Conservation (phyloP, 2,329 filamentous ascomycete genomes). For the Emergomyces orientalis region DNA sequence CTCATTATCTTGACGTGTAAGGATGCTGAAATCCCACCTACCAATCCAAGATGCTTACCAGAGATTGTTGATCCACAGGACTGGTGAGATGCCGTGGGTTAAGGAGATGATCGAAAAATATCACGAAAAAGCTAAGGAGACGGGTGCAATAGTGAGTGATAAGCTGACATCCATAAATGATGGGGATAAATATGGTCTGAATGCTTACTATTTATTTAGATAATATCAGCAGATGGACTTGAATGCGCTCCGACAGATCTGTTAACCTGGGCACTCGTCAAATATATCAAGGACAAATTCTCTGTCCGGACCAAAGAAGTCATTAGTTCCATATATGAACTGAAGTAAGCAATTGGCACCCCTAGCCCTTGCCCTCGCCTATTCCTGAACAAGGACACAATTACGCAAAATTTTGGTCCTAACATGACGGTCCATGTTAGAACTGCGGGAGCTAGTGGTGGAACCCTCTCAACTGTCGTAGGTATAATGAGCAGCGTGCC, state of each 20-base stretch:
- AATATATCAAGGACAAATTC: slow-evolving; percentile 44
- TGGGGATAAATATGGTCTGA: background rate
- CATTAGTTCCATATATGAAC: slow-evolving; percentile 44
- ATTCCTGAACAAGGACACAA: background rate
- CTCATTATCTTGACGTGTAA: slow-evolving; percentile 57
- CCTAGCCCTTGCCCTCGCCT: slow-evolving; percentile 13
- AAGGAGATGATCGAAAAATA: slow-evolving; percentile 54
- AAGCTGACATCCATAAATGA: background rate
- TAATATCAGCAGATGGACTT: slow-evolving; percentile 52
- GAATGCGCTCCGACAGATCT: slow-evolving; percentile 54
- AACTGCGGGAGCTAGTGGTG: slow-evolving; percentile 43
- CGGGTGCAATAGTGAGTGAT: slow-evolving; percentile 47
- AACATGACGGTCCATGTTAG: slow-evolving; percentile 12
- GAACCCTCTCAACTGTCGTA: slow-evolving; percentile 59
- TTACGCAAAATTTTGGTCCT: background rate
- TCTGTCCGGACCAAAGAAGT: slow-evolving; percentile 44
- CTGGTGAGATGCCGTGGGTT: slow-evolving; percentile 57
- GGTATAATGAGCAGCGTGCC: slow-evolving; percentile 43
- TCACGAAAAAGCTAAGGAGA: slow-evolving; percentile 49
- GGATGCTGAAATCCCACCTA: slow-evolving; percentile 12
- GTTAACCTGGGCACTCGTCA: slow-evolving; percentile 44
- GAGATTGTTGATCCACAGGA: slow-evolving; percentile 28
- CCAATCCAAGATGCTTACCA: background rate
- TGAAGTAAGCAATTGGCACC: slow-evolving; percentile 36
- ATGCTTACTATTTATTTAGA: slow-evolving; percentile 28